Percentiles rank a stretch among this genome's conserved stretches.
phyloP scores from a whole-genome alignment of 2,329 filamentous ascomycete species.

The Botrytis squamosa region DNA sequence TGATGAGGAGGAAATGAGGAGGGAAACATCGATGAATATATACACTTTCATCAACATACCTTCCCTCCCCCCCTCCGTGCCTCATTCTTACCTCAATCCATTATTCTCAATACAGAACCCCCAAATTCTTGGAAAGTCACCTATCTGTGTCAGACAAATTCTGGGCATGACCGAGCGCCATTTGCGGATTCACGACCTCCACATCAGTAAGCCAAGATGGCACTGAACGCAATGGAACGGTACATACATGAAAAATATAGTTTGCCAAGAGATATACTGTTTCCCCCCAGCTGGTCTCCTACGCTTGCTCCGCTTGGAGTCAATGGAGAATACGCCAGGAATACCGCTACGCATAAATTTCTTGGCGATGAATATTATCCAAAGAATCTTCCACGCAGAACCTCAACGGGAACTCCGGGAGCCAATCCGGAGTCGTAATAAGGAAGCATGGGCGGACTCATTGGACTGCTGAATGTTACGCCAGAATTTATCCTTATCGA shows the following conservation, averaged over 20 bases:
- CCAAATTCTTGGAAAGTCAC: conserved; percentile 3
- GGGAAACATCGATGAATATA: conserved; percentile 9
- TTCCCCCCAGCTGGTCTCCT: neutral
- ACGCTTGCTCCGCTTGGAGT: neutral
- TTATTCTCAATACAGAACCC: neutral
- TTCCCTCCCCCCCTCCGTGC: neutral
- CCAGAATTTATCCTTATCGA: conserved; percentile 4
- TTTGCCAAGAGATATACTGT: conserved; percentile 14
- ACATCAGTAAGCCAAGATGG: conserved; percentile 17
- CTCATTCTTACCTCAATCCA: conserved; percentile 6
- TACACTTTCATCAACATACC: conserved; percentile 11
- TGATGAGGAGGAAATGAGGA: conserved; percentile 15
- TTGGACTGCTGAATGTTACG: neutral
- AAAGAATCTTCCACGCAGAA: conserved; percentile 12
- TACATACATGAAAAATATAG: conserved; percentile 8
- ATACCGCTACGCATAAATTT: neutral
- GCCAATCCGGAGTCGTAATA: conserved; percentile 14
- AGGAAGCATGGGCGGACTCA: conserved; percentile 7
- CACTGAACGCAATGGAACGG: conserved; percentile 1
- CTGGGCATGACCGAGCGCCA: conserved; percentile 13
- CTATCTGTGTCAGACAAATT: conserved; percentile 17
- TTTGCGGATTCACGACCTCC: conserved; percentile 15
- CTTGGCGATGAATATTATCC: conserved; percentile 11
- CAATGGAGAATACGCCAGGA: neutral
- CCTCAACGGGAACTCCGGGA: neutral